phyloP scores from a whole-genome alignment of 2,329 filamentous ascomycete genomes.

The Paraconiothyrium sp. region DNA sequence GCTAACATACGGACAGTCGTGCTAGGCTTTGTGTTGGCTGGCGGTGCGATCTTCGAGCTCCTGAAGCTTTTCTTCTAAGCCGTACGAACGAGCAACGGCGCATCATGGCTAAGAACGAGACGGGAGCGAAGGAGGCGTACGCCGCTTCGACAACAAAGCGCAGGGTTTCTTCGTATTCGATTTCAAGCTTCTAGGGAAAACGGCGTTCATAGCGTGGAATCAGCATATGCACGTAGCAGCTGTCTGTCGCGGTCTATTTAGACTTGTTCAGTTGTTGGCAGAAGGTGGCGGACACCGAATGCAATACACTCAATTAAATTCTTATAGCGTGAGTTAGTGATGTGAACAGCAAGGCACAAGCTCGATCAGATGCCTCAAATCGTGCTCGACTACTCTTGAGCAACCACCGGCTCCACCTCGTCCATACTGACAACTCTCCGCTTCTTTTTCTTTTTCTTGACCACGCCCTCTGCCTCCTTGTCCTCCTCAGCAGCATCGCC shows the following conservation, averaged over 20 bases:
- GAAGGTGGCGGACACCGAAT: neutral
- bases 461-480: slow-evolving; percentile 37
- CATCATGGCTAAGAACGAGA: neutral
- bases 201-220: slow-evolving; percentile 1
- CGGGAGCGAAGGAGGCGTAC: too few relatives aligned
- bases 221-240: slow-evolving; percentile 4
- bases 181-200: slow-evolving; percentile 7
- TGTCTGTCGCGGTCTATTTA: neutral
- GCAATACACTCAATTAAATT: neutral
- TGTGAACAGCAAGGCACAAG: neutral
- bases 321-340: neutral
- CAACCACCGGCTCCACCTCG: slow-evolving; percentile 25
- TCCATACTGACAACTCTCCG: slow-evolving; percentile 48
- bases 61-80: slow-evolving; percentile 58
- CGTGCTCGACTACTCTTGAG: neutral
- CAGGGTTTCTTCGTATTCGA: neutral
- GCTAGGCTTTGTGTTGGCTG: slow-evolving; percentile 70
- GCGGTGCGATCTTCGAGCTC: slow-evolving; percentile 68
- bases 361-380: neutral
- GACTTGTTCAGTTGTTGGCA: neutral
- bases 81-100: neutral
- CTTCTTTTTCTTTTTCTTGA: slow-evolving; percentile 54
- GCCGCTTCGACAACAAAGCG: too few relatives aligned
- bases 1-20: slow-evolving; percentile 56
- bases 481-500: slow-evolving; percentile 26